Percentiles rank a stretch among this genome's conserved stretches.
Evolutionary conservation across 352 stramenopile genomes (phyloP).

Genomic region (Globisporangium cystogenes): DNA sequence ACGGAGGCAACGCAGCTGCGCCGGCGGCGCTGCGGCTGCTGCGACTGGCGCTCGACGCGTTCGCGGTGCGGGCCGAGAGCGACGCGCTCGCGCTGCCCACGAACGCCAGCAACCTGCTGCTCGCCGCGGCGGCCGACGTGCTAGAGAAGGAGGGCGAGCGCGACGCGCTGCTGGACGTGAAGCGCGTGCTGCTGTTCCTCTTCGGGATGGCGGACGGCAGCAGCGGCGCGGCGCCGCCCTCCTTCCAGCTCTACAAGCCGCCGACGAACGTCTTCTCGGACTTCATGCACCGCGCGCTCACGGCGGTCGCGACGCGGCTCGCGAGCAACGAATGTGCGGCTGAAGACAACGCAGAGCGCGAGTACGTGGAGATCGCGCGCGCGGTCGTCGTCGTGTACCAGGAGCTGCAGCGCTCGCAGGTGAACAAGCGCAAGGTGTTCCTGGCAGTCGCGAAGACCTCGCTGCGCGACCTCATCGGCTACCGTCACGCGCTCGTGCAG

Average conservation of each 20-base stretch:
- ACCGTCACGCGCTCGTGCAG: constrained; percentile 38
- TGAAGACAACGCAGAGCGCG: constrained; percentile 1
- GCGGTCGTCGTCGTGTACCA: constrained; percentile 66
- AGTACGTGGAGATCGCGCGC: constrained; percentile 39
- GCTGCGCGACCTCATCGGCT: constrained; percentile 48
- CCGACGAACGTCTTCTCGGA: constrained; percentile 71
- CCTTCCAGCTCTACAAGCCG: constrained; percentile 75
- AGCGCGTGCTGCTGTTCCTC: constrained; percentile 54
- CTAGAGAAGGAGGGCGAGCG: constrained; percentile 32
- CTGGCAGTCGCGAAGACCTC: constrained; percentile 75
- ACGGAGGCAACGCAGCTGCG: constrained; percentile 21
- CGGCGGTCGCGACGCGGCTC: constrained; percentile 16
- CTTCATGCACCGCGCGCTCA: constrained; percentile 59
- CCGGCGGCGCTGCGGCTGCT: constrained; percentile 43
- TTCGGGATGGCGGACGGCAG: constrained; percentile 38
- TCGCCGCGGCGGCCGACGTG: constrained; percentile 53
- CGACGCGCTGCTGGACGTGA: constrained; percentile 43
- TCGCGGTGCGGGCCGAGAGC: constrained; percentile 18
- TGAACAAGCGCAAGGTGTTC: constrained; percentile 89
- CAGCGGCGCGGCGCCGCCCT: constrained; percentile 16
- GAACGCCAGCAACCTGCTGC: constrained; percentile 74
- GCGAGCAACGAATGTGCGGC: neutral
- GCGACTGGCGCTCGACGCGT: constrained; percentile 42
- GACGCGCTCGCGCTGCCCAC: constrained; percentile 33
- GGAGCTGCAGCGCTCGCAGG: constrained; percentile 72